A percentile compares a stretch with the other conserved stretches of the same genome.
Evolutionary conservation across 306 rosid species (phyloP).

Genomic region (Gleditsia sinensis): DNA sequence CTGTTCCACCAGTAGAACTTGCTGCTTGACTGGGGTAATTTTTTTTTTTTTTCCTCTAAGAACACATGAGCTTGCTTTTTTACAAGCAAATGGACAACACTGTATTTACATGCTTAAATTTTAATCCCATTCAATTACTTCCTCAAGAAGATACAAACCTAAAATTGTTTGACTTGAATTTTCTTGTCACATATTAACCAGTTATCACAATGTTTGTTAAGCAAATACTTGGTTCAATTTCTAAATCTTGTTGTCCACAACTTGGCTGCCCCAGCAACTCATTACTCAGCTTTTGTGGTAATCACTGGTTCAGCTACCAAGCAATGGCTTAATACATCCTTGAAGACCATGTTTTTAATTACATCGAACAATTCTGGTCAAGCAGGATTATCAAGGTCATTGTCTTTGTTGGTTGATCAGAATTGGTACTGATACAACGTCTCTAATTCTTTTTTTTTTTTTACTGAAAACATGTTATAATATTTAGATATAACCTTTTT

Average conservation of each 20-base stretch:
- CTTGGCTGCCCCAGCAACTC: slow-evolving; percentile 69
- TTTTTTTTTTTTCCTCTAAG: too few relatives aligned
- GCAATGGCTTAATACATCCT: background rate
- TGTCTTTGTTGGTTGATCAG: background rate
- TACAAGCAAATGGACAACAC: background rate
- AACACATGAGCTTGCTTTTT: too few relatives aligned
- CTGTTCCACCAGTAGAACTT: slow-evolving; percentile 66
- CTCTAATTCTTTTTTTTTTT: too few relatives aligned
- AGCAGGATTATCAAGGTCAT: background rate
- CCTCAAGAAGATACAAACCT: too few relatives aligned
- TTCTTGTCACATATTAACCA: background rate
- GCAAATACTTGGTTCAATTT: slow-evolving; percentile 68
- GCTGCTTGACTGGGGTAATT: slow-evolving; percentile 65
- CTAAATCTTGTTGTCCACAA: slow-evolving; percentile 61
- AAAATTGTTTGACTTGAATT: background rate
- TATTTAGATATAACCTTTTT: too few relatives aligned
- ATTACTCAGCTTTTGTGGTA: slow-evolving; percentile 71
- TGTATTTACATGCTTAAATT: background rate
- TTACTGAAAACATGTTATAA: too few relatives aligned
- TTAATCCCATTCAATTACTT: background rate
- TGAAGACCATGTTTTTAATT: background rate
- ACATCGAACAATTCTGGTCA: background rate
- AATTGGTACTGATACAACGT: background rate
- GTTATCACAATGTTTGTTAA: slow-evolving; percentile 25
- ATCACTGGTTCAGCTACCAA: slow-evolving; percentile 26